A percentile compares a stretch with the other conserved stretches of the same genome.
These are phyloP conservation scores for Penicillium turbatum DNA, from an alignment of 495 filamentous ascomycete species.

Conservation along the genomic window DNA sequence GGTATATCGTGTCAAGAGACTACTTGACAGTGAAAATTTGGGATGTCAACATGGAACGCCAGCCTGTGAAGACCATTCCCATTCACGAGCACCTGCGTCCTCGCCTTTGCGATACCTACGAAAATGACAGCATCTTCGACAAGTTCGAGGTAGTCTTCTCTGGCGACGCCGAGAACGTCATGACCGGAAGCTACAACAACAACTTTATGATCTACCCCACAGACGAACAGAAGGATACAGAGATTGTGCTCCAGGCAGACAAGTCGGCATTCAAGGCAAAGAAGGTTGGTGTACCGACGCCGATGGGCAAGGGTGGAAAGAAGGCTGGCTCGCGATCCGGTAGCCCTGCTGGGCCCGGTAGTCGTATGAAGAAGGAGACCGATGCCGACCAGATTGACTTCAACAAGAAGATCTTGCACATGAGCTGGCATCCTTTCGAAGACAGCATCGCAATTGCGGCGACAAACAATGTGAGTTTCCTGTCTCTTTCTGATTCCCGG, in stretches of 20 bases:
- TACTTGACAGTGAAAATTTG: conserved; percentile 99
- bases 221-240: conserved; percentile 89
- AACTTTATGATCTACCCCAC: conserved; percentile 99
- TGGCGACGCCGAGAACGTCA: conserved; percentile 95
- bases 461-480: conserved; percentile 86
- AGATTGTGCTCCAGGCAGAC: conserved; percentile 95
- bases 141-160: conserved; percentile 99
- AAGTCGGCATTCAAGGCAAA: conserved; percentile 99
- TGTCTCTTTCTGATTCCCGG: not conserved
- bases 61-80: conserved; percentile 95
- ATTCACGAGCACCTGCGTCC: conserved; percentile 97
- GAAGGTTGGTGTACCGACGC: conserved; percentile 96
- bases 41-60: conserved; percentile 98
- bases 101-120: conserved; percentile 94
- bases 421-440: conserved; percentile 99
- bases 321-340: conserved; percentile 78
- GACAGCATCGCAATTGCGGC: conserved; percentile 99
- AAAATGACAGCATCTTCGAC: conserved; percentile 99
- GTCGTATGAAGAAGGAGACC: conserved; percentile 97
- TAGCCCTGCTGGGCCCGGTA: conserved; percentile 86
- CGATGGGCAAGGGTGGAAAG: conserved; percentile 89
- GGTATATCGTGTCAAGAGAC: conserved; percentile 95
- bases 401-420: conserved; percentile 99
- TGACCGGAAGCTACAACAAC: conserved; percentile 99
- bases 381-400: conserved; percentile 99